phyloP scores from a whole-genome alignment of 805 yeast species.

The Spathaspora girioi region DNA sequence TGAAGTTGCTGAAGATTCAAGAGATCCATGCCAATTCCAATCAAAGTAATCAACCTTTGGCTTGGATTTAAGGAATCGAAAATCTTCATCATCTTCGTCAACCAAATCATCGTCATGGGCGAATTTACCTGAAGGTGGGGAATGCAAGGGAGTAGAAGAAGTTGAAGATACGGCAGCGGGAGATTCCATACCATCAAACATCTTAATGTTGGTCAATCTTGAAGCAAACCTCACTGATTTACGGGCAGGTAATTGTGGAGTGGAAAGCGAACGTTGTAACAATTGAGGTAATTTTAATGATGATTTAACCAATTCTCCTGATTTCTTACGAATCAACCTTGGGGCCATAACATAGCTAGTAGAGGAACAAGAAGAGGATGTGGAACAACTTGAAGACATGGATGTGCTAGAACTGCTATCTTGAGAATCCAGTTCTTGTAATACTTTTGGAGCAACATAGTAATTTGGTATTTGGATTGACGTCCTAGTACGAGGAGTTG shows the following conservation, averaged over 20 bases:
- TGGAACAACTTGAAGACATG: not conserved
- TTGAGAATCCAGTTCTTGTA: constrained; percentile 2
- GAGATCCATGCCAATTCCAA: constrained; percentile 16
- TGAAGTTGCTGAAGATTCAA: constrained; percentile 13
- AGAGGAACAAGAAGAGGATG: not conserved
- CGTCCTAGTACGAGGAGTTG: not conserved
- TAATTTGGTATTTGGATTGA: constrained; percentile 3
- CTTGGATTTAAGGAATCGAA: constrained; percentile 9
- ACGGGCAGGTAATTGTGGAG: constrained; percentile 19
- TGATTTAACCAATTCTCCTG: constrained; percentile 81
- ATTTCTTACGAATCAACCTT: constrained; percentile 65
- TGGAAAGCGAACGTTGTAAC: constrained; percentile 20
- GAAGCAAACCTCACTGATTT: constrained; percentile 66
- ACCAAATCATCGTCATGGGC: constrained; percentile 8
- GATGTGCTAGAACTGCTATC: not conserved
- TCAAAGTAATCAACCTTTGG: constrained; percentile 23
- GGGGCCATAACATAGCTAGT: constrained; percentile 9
- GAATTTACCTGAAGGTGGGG: constrained; percentile 17
- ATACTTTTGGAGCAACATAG: constrained; percentile 6
- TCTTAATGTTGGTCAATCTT: constrained; percentile 57
- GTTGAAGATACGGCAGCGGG: constrained; percentile 59
- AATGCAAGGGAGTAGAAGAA: constrained; percentile 47
- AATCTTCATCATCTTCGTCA: constrained; percentile 8
- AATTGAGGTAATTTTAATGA: constrained; percentile 52
- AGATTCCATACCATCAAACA: constrained; percentile 56